Evolutionary conservation across 768 basidiomycete genomes (phyloP).

Genomic region (Leccinum longicurvipes): DNA sequence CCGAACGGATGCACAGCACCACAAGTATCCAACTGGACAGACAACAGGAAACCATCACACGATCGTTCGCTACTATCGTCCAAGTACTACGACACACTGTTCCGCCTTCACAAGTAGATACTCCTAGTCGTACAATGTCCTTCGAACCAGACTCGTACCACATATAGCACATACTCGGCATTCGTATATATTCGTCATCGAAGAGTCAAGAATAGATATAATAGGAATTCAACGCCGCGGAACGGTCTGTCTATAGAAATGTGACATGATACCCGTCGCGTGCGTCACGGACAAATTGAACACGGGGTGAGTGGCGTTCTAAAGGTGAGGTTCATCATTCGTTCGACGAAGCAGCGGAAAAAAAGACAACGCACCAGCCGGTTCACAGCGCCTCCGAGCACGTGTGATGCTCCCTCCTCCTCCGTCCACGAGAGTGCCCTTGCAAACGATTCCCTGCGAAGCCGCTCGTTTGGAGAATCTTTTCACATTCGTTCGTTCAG

Average conservation of each 20-base stretch:
- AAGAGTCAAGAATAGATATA: background rate
- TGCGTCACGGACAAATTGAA: slow-evolving; percentile 75
- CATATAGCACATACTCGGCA: background rate
- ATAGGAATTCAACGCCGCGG: slow-evolving; percentile 21
- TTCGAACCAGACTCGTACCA: background rate
- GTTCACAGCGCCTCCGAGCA: slow-evolving; percentile 62
- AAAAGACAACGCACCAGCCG: slow-evolving; percentile 49
- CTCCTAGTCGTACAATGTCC: background rate
- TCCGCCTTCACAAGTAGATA: background rate
- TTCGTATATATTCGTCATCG: background rate
- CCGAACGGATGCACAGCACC: too few species aligned
- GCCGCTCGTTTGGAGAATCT: slow-evolving; percentile 22
- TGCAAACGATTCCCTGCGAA: slow-evolving; percentile 48
- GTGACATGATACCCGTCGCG: slow-evolving; percentile 59
- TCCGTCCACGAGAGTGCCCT: slow-evolving; percentile 64
- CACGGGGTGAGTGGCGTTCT: slow-evolving; percentile 83
- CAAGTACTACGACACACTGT: background rate
- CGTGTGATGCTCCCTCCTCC: slow-evolving; percentile 52
- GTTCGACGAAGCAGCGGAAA: background rate
- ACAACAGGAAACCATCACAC: background rate
- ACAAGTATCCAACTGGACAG: too few species aligned
- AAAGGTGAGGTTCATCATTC: background rate
- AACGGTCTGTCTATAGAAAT: slow-evolving; percentile 66
- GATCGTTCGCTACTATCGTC: background rate
- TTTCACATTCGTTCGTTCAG: slow-evolving; percentile 13